Percentiles rank a stretch among this genome's conserved stretches.
Evolutionary conservation across 2,329 filamentous ascomycete genomes (phyloP).

Genomic region (Didymella lethalis): DNA sequence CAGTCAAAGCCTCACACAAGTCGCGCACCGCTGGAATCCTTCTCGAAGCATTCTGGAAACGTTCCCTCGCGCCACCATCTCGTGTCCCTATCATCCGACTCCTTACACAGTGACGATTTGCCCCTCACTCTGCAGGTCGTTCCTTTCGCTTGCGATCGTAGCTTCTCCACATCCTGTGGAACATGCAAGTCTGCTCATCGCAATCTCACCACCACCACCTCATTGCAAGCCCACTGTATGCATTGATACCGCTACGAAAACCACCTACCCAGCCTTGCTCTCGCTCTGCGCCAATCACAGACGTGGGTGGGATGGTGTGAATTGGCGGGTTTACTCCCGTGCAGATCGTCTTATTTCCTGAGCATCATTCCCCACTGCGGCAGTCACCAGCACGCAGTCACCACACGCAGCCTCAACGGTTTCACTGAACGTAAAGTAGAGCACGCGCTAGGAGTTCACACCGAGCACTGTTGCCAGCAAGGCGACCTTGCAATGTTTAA

Average conservation of each 20-base stretch:
- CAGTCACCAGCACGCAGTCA: background rate
- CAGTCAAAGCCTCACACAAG: background rate
- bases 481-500: no score
- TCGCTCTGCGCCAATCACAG: background rate
- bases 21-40: constrained; percentile 2
- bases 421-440: background rate
- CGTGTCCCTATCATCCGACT: background rate
- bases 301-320: background rate
- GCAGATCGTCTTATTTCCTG: constrained; percentile 12
- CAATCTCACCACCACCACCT: constrained; percentile 12
- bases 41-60: constrained; percentile 13
- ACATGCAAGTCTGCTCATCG: constrained; percentile 1
- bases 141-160: background rate
- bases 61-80: constrained; percentile 3
- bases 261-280: constrained; percentile 7
- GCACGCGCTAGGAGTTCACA: no score
- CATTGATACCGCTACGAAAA: constrained; percentile 10
- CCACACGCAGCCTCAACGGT: background rate
- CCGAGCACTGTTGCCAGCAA: no score
- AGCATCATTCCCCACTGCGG: background rate
- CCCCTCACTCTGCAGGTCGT: background rate
- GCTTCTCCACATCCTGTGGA: background rate
- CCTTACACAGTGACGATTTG: constrained; percentile 9
- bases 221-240: background rate
- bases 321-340: background rate